These are phyloP conservation scores for Camelina hispida DNA, from an alignment of 345 rosid genomes.

Conservation along the genomic window DNA sequence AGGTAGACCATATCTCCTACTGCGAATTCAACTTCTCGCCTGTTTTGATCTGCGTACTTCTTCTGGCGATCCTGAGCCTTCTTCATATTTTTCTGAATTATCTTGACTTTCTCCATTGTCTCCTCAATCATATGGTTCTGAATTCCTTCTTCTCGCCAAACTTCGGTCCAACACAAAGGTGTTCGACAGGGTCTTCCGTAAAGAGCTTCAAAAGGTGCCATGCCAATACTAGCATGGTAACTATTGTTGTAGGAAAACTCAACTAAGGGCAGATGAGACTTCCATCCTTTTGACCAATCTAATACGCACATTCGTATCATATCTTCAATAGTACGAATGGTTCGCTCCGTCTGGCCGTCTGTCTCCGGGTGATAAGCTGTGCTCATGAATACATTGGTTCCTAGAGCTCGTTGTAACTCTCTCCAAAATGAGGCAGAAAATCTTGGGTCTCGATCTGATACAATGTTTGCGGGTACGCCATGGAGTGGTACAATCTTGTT, in stretches of 20 bases:
- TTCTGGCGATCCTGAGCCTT: not conserved
- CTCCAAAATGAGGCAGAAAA: not conserved
- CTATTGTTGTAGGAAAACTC: no score
- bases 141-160: no score
- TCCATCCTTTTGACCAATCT: not conserved
- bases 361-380: not conserved
- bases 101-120: not conserved
- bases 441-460: not conserved
- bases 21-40: not conserved
- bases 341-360: not conserved
- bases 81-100: not conserved
- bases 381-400: not conserved
- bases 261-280: no score
- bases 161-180: no score
- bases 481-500: not conserved
- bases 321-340: not conserved
- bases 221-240: no score
- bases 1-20: not conserved
- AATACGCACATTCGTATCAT: not conserved
- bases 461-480: not conserved
- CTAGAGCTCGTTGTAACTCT: not conserved
- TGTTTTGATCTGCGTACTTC: not conserved
- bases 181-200: no score
- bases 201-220: no score
- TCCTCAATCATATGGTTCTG: no score